Base-by-base conservation (phyloP, 1,139 yeast species). In the Saccharomyces pastorianus region DNA sequence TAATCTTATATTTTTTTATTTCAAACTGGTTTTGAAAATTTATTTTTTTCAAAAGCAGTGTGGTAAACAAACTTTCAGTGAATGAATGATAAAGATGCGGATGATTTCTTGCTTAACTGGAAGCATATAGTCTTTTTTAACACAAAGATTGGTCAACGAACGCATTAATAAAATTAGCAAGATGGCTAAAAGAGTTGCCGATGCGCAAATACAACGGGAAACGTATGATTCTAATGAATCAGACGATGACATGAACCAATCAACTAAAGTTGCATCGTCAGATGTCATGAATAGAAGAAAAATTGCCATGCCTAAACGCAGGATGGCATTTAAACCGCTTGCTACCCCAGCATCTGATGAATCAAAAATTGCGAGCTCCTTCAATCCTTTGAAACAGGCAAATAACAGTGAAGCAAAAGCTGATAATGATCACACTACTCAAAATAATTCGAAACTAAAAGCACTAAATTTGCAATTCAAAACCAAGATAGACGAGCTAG, bases 401-500 rank as follows among this genome's bases (percentile, higher is more conserved):
- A 44, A 49, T 29, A 17, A 14, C 28, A 46, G 47, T 2, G 38
- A 26, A 17, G n/a, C 46, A 20, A 44, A 34, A 20, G 13, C 47
- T 31, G 41, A 29, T 17, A 48, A 26, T 25, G 32, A 26, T 50
- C 31, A n/a, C 13, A 29, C 4, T 8, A 47, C 49, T 6, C n/a
- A 13, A 8, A 27, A 13, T 27, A 29, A 27, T 5, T 66, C 66
- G n/a, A 81, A 82, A 62, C 67, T 83, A 41, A 80, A 77, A 63
- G 95, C 96, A 0, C 76, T 89, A 65, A 88, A 88, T 67, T 79
- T 80, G 26, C 81, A 78, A 57, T 85, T 89, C 61, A 71, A 80
- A 28, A 75, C 75, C 23, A 74, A 81, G 31, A 68, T 89, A 49
- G 72, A 72, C 34, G 71, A 73, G 38, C 72, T 79, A 28, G 69